Base-by-base conservation (phyloP, 257 asterid species). In the Fraxinus cuspidata region DNA sequence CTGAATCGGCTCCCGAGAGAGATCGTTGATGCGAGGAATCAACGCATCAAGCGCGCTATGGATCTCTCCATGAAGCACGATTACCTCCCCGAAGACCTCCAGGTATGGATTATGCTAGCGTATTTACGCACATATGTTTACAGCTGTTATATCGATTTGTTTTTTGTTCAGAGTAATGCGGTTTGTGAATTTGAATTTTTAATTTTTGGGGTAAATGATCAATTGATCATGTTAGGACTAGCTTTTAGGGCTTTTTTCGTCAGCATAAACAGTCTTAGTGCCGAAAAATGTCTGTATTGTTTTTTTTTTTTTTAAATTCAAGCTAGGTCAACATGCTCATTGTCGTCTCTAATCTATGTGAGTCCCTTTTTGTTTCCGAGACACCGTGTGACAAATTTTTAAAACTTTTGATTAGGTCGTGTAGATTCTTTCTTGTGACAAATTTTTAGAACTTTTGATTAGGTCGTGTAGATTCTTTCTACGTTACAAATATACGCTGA, bases 61-160 rank as follows among this genome's bases (percentile, higher is more conserved):
- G 97, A 94, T 80, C 96, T 94, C 66, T 94, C 99, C 63, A 75
- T 94, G 97, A 94, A 94, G 87, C 99, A 94, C 65, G 83, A 86
- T 53, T 86, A 92, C 81, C 96, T 94, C 65, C 87, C 95, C 0
- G 84, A 86, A 31, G 86, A 92, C 49, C 88, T 92, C 51, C 97
- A 91, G 97, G 97, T 92, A 25, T 63, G 31, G 18, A 5, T 63
- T 63, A 21, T 58, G 7, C 69, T 3, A 63, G 21, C 34, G 8
- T 63, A 63, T 63, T 3, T 63, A 25, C 19, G 34, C 13, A 27
- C 3, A 27, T 10, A 9, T 63, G 69, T 27, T 10, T 2, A 5
- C 13, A 63, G 18, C 35, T 12, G 34, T 63, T 27, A 60, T 27
- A n/a, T 63, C 34, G 69, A 8, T 63, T 63, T 23, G 0, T 9